phyloP scores from a whole-genome alignment of 2,329 filamentous ascomycete species.

The Curvularia sp. region DNA sequence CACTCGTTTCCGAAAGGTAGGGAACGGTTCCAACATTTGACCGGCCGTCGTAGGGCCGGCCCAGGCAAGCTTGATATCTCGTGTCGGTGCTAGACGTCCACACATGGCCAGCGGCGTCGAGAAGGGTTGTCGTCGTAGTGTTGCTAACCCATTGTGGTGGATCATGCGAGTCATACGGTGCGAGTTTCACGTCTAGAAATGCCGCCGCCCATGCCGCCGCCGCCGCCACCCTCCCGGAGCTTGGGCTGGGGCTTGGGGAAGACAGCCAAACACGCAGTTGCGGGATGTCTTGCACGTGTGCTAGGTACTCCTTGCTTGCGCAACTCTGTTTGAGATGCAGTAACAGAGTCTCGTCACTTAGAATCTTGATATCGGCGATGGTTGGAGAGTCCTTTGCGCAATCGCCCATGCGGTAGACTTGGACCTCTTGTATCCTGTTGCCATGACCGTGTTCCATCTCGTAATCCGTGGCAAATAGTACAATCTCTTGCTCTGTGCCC shows the following conservation, averaged over 20 bases:
- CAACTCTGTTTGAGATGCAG: neutral
- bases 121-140: neutral
- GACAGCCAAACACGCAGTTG: neutral
- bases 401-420: neutral
- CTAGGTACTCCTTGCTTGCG: neutral
- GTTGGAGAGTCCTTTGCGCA: neutral
- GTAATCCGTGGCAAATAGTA: slow-evolving; percentile 20
- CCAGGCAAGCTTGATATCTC: slow-evolving; percentile 1
- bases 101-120: neutral
- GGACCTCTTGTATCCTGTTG: neutral
- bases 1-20: slow-evolving; percentile 37
- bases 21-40: slow-evolving; percentile 25
- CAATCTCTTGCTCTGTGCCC: slow-evolving; percentile 3
- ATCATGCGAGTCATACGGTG: neutral
- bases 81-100: neutral
- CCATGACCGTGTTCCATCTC: neutral
- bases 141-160: neutral
- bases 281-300: slow-evolving; percentile 7
- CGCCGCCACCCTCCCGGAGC: neutral
- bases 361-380: slow-evolving; percentile 20
- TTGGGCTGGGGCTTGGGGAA: neutral
- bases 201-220: neutral
- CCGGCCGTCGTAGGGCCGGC: slow-evolving; percentile 1
- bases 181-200: neutral
- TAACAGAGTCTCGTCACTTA: slow-evolving; percentile 8